These are phyloP conservation scores for Tremella mesenterica DNA, from an alignment of 768 basidiomycete species.

Conservation along the genomic window DNA sequence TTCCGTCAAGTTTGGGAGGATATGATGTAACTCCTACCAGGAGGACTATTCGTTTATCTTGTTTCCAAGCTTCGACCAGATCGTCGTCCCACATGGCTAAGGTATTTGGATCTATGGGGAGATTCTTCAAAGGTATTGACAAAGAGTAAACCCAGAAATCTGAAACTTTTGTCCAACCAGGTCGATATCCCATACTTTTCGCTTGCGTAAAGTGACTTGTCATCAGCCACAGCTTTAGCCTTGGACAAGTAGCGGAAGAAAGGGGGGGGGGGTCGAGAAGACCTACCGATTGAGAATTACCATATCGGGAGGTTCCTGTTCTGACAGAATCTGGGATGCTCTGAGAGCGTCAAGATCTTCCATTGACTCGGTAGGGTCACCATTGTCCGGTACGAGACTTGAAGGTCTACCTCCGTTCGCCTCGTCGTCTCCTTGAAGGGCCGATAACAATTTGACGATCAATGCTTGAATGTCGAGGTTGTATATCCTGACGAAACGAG, in stretches of 20 bases:
- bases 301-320: slow-evolving; percentile 1
- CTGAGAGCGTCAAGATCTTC: no score
- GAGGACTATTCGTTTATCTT: slow-evolving; percentile 18
- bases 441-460: slow-evolving; percentile 8
- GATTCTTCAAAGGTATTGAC: slow-evolving; percentile 24
- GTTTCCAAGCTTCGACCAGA: slow-evolving; percentile 22
- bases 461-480: slow-evolving; percentile 12
- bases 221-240: no score
- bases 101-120: slow-evolving; percentile 24
- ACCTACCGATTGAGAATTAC: slow-evolving; percentile 19
- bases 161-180: slow-evolving; percentile 22
- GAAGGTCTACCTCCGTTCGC: slow-evolving; percentile 12
- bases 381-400: no score
- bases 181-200: slow-evolving; percentile 20
- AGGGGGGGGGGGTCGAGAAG: neutral
- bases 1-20: slow-evolving; percentile 12
- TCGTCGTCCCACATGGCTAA: slow-evolving; percentile 34
- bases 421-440: slow-evolving; percentile 32
- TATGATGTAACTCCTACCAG: slow-evolving; percentile 17
- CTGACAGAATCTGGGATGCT: no score
- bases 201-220: slow-evolving; percentile 21
- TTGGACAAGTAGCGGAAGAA: no score
- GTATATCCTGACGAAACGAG: slow-evolving; percentile 15
- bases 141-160: slow-evolving; percentile 29
- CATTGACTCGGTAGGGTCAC: no score